Evolutionary conservation across 1,139 yeast genomes (phyloP), one percentile per base, ranked within the genome.

Genomic region (Suzukiozyma palmioleophila): DNA sequence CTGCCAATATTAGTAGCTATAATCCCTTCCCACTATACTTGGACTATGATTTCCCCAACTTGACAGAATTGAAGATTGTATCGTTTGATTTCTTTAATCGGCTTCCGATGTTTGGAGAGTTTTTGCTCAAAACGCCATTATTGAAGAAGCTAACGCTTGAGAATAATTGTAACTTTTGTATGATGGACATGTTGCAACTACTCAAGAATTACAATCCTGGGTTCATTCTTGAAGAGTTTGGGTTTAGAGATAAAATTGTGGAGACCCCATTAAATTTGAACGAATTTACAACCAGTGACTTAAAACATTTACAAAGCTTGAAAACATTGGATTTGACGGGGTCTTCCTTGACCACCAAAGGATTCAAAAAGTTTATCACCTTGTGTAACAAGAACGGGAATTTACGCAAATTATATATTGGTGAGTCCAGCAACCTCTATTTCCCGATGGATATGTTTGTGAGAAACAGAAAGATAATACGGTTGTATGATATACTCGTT

Each of bases 271-370:
- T 55, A 9, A 51, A 58, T 33, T 50, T 63, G 44, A 55, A 52
- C 21, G 67, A 66, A 37, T 57, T 69, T 38, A 33, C 44, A 3
- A 32, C 43, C 0, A 38, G 43, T 8, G 66, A 62, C 35, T 52
- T 69, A 16, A 50, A 47, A 0, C 65, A 62, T 37, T 45, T 69
- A 10, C 21, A 42, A 2, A 32, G 40, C 2, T 45, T 69, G n/a
- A 32, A 40, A 3, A 44, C 48, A n/a, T 53, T 70, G 24, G 76
- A 70, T 43, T 36, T 70, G 8, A 64, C 64, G 43, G 59, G 66
- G 3, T 55, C 60, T 13, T 60, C 66, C 2, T 45, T 70, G 12
- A 56, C 73, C 1, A 49, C 52, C 18, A 54, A 51, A 22, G 74
- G 73, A 0, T 50, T 70, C 11, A 29, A 52, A 12, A 66, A 60